Evolutionary conservation across 805 yeast genomes (phyloP).

Genomic region (Kazachstania psychrophila): DNA sequence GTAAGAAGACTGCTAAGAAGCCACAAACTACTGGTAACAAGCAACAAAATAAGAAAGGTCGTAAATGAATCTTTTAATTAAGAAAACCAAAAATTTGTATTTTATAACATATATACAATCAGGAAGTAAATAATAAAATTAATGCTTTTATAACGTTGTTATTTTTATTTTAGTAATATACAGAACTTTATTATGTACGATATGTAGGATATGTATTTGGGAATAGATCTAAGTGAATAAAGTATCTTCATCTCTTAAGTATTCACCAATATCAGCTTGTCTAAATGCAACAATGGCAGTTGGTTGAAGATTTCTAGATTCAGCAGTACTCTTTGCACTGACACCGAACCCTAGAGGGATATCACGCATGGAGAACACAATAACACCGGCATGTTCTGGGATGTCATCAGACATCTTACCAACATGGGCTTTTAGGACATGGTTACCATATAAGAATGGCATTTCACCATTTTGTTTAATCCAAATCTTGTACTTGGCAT

Average conservation of each 20-base stretch:
- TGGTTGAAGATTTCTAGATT: conserved; percentile 81
- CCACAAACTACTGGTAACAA: conserved; percentile 7
- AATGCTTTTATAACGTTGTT: no score
- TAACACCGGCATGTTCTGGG: conserved; percentile 95
- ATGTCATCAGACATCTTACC: conserved; percentile 96
- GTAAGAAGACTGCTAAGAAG: conserved; percentile 15
- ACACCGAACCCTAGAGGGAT: conserved; percentile 94
- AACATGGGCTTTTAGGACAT: conserved; percentile 89
- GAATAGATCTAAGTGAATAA: conserved; percentile 73
- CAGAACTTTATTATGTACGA: no score
- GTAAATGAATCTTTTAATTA: conserved; percentile 10
- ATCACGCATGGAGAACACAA: conserved; percentile 85
- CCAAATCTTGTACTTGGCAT: conserved; percentile 93
- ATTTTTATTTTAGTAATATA: no score
- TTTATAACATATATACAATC: no score
- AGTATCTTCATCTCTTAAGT: conserved; percentile 95
- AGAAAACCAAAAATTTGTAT: no score
- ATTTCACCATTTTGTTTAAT: conserved; percentile 95
- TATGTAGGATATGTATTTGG: no score
- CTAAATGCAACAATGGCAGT: conserved; percentile 91
- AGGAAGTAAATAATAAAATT: no score
- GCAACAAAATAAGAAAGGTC: conserved; percentile 19
- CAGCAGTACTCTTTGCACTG: conserved; percentile 82
- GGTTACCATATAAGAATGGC: conserved; percentile 96
- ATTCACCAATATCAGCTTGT: conserved; percentile 97